Conservation (phyloP, 2,329 filamentous ascomycete genomes). For the Septoria petroselini region DNA sequence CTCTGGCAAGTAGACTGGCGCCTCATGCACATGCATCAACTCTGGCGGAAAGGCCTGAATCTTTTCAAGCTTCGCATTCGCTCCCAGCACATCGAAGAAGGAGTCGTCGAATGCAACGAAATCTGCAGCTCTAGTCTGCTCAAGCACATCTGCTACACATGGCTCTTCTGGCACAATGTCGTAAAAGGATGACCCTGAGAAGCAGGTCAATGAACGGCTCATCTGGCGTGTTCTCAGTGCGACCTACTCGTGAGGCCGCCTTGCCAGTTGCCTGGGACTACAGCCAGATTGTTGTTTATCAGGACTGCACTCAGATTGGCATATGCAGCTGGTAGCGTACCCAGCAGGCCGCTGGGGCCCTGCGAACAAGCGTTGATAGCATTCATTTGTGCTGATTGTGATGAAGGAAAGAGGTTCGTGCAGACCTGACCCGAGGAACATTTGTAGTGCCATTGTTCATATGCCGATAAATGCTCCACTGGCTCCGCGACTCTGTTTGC, state of each 20-base stretch:
- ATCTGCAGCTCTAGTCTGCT: slow-evolving; percentile 22
- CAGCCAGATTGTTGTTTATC: slow-evolving; percentile 25
- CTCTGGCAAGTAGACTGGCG: slow-evolving; percentile 30
- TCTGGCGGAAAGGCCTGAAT: slow-evolving; percentile 26
- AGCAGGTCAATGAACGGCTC: background rate
- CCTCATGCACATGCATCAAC: slow-evolving; percentile 29
- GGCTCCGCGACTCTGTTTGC: background rate
- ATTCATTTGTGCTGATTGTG: slow-evolving; percentile 11
- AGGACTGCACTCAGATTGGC: slow-evolving; percentile 21
- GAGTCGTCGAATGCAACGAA: slow-evolving; percentile 32
- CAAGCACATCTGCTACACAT: slow-evolving; percentile 14
- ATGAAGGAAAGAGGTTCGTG: slow-evolving; percentile 13
- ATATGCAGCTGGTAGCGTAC: slow-evolving; percentile 20
- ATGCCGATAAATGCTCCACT: background rate
- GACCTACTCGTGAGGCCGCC: slow-evolving; percentile 19
- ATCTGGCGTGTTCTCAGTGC: background rate
- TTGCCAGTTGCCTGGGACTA: slow-evolving; percentile 25
- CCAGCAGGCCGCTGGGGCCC: slow-evolving; percentile 13
- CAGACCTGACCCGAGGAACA: slow-evolving; percentile 13
- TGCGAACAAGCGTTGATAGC: slow-evolving; percentile 16
- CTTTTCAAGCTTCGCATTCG: slow-evolving; percentile 27
- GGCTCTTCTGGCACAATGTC: slow-evolving; percentile 21
- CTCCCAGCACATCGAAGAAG: slow-evolving; percentile 31
- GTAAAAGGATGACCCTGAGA: slow-evolving; percentile 23
- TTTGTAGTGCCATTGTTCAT: slow-evolving; percentile 8